Conservation (phyloP, 495 filamentous ascomycete genomes). For the Xanthoparmelia taractica region DNA sequence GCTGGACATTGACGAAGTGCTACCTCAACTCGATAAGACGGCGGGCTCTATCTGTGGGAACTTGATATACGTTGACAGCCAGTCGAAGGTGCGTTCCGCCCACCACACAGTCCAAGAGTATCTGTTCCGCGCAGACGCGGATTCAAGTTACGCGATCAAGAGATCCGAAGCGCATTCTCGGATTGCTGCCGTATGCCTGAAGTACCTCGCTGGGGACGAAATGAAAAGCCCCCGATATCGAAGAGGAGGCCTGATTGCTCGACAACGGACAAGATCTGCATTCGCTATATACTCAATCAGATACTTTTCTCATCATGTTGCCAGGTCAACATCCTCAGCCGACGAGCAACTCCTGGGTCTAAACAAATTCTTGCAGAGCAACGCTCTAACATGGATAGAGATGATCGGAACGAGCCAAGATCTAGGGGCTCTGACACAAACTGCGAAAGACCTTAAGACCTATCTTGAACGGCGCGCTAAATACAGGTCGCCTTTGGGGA, state of each 20-base stretch:
- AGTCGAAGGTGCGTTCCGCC: constrained; percentile 23
- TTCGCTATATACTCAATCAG: not conserved
- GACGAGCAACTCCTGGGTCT: not conserved
- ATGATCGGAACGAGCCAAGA: not conserved
- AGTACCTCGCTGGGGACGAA: not conserved
- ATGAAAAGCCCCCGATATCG: not conserved
- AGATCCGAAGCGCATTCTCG: not conserved
- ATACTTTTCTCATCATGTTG: not conserved
- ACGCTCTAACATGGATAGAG: not conserved
- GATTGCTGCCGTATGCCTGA: not conserved
- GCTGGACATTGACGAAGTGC: constrained; percentile 26
- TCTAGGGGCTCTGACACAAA: not conserved
- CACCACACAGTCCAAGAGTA: constrained; percentile 7
- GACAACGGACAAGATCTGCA: not conserved
- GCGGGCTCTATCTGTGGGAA: constrained; percentile 26
- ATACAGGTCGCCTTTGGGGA: not conserved
- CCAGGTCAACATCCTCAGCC: not conserved
- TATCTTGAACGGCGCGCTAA: not conserved
- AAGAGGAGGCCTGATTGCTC: too few species aligned
- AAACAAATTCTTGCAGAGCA: not conserved
- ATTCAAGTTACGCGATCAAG: not conserved
- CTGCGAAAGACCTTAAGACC: not conserved
- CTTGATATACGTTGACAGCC: constrained; percentile 16
- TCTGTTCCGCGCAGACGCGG: not conserved
- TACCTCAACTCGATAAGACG: constrained; percentile 21